These are phyloP conservation scores for Meyerozyma elateridarum DNA, from an alignment of 1,139 yeast genomes.

Conservation along the genomic window DNA sequence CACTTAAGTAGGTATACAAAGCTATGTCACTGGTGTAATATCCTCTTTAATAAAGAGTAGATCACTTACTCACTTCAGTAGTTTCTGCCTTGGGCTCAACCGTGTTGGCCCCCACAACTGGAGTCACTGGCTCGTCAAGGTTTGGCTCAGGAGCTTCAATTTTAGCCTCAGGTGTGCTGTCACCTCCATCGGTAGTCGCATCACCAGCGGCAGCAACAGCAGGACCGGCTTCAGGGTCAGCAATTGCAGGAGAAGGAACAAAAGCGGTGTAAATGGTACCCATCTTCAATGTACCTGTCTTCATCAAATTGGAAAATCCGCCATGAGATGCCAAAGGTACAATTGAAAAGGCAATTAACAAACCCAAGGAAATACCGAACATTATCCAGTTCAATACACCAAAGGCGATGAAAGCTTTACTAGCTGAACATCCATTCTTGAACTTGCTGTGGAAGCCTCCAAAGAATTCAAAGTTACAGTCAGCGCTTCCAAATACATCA, in stretches of 20 bases:
- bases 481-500: constrained; percentile 15
- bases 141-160: not conserved
- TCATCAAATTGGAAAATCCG: not conserved
- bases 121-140: too few species aligned
- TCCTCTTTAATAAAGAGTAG: too few species aligned
- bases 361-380: constrained; percentile 19
- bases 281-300: not conserved
- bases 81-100: too few species aligned
- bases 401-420: constrained; percentile 28
- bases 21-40: not conserved
- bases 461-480: not conserved
- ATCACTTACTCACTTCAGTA: too few species aligned
- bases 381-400: constrained; percentile 26
- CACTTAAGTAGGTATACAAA: not conserved
- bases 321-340: constrained; percentile 15
- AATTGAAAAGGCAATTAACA: constrained; percentile 18
- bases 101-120: too few species aligned
- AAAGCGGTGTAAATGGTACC: not conserved
- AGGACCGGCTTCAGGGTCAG: constrained; percentile 2
- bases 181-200: not conserved
- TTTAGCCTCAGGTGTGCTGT: constrained; percentile 2
- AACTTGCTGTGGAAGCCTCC: not conserved
- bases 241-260: not conserved
- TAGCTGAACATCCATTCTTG: constrained; percentile 19
- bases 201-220: not conserved